These are phyloP conservation scores for Rhododendron kiyosumense DNA, from an alignment of 148 eudicot genomes.

Conservation along the genomic window DNA sequence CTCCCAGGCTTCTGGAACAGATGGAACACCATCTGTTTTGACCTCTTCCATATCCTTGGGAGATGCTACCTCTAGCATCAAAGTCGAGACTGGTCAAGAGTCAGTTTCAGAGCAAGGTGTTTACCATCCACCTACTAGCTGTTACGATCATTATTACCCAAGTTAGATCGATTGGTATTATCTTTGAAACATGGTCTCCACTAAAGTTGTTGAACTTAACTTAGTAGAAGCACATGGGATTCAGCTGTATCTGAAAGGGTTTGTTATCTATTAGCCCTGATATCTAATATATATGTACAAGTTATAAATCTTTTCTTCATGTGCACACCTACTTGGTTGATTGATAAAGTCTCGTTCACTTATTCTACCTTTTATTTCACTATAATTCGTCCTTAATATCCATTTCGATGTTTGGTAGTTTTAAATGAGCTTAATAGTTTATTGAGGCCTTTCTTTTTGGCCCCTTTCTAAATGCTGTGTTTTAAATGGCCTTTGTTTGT, in stretches of 20 bases:
- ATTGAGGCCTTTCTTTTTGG: constrained; percentile 5
- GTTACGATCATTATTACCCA: constrained; percentile 63
- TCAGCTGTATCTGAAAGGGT: neutral
- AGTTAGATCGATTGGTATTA: constrained; percentile 32
- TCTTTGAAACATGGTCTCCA: constrained; percentile 1
- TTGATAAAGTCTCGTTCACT: neutral
- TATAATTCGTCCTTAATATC: neutral
- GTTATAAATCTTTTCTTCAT: neutral
- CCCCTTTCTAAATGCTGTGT: neutral
- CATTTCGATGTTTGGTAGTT: neutral
- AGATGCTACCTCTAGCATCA: constrained; percentile 35
- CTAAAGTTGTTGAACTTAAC: neutral
- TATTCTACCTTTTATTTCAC: neutral
- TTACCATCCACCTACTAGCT: constrained; percentile 51
- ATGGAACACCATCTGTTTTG: constrained; percentile 17
- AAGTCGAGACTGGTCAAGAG: constrained; percentile 37
- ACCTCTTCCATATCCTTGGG: constrained; percentile 22
- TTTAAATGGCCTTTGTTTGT: too few relatives aligned
- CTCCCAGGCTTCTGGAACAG: constrained; percentile 18
- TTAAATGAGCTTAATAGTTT: constrained; percentile 5
- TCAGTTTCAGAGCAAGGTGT: constrained; percentile 42
- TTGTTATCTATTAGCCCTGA: neutral
- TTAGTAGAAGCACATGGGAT: neutral
- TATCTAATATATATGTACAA: neutral
- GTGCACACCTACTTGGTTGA: neutral